phyloP scores from a whole-genome alignment of 2,329 filamentous ascomycete species.

The Fusarium verrucosum region DNA sequence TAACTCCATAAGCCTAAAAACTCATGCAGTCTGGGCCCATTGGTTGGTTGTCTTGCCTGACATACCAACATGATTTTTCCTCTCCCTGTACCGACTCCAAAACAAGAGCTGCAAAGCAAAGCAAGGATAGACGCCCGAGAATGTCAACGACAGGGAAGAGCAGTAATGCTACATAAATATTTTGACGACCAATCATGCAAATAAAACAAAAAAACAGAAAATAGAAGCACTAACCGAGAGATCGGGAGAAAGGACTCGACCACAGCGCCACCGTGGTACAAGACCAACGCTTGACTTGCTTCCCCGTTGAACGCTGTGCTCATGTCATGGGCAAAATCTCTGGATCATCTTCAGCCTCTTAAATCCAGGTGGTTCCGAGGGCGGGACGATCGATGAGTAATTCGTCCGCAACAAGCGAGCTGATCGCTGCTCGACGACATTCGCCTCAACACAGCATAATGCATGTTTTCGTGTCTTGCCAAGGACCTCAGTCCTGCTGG shows the following conservation, averaged over 20 bases:
- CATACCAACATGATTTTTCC: neutral
- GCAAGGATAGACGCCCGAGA: conserved; percentile 9
- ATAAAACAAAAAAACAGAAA: neutral
- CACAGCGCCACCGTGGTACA: conserved; percentile 26
- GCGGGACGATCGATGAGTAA: conserved; percentile 12
- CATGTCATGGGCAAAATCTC: neutral
- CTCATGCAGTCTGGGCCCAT: conserved; percentile 9
- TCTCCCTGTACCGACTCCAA: conserved; percentile 14
- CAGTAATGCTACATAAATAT: conserved; percentile 1
- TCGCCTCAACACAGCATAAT: neutral
- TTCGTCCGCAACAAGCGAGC: conserved; percentile 21
- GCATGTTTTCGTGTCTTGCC: conserved; percentile 8
- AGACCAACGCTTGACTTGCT: conserved; percentile 33
- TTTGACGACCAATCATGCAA: conserved; percentile 23
- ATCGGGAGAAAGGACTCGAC: conserved; percentile 9
- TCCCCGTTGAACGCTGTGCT: conserved; percentile 34
- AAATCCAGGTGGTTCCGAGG: conserved; percentile 8
- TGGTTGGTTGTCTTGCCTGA: neutral
- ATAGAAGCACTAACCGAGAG: neutral
- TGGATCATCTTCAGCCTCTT: conserved; percentile 3
- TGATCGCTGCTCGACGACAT: neutral
- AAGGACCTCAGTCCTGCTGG: neutral
- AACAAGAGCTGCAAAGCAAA: neutral
- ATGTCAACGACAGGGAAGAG: conserved; percentile 12
- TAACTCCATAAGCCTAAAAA: conserved; percentile 22